Evolutionary conservation across 2,329 filamentous ascomycete species (phyloP).

Genomic region (Zasmidium citrigriseum): DNA sequence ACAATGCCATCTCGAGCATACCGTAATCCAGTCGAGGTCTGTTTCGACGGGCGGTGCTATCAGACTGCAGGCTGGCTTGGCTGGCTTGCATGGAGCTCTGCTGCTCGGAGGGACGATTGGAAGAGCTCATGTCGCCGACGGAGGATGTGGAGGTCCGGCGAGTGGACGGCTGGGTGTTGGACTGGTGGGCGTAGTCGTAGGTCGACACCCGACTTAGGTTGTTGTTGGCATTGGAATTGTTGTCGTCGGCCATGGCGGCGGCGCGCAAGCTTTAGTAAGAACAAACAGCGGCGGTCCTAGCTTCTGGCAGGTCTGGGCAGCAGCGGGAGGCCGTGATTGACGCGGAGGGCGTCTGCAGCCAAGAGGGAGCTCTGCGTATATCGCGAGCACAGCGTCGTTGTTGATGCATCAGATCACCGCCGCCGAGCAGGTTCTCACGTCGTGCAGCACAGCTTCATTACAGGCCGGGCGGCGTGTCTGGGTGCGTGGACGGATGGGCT

Average conservation of each 20-base stretch:
- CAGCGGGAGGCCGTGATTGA: constrained; percentile 7
- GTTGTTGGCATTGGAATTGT: constrained; percentile 1
- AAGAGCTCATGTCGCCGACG: constrained; percentile 20
- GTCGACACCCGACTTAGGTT: constrained; percentile 6
- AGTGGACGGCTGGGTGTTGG: constrained; percentile 21
- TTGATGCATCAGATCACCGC: constrained; percentile 3
- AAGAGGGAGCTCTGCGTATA: constrained; percentile 1
- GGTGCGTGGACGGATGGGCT: too few relatives aligned
- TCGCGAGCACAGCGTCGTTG: constrained; percentile 3
- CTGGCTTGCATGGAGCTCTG: constrained; percentile 28
- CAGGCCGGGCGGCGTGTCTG: too few relatives aligned
- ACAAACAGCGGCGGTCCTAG: constrained; percentile 6
- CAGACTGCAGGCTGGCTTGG: constrained; percentile 26
- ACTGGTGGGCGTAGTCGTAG: constrained; percentile 19
- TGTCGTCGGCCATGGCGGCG: constrained; percentile 19
- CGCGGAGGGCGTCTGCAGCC: constrained; percentile 7
- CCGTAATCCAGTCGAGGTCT: constrained; percentile 33
- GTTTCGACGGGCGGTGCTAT: constrained; percentile 21
- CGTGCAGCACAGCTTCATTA: not conserved
- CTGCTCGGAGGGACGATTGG: constrained; percentile 17
- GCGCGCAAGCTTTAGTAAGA: constrained; percentile 12
- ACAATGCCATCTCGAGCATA: constrained; percentile 6
- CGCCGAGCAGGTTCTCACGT: constrained; percentile 1
- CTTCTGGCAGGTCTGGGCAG: constrained; percentile 7
- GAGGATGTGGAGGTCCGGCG: constrained; percentile 26